Base-by-base conservation (phyloP, 768 basidiomycete species). In the Rhodotorula graminis region DNA sequence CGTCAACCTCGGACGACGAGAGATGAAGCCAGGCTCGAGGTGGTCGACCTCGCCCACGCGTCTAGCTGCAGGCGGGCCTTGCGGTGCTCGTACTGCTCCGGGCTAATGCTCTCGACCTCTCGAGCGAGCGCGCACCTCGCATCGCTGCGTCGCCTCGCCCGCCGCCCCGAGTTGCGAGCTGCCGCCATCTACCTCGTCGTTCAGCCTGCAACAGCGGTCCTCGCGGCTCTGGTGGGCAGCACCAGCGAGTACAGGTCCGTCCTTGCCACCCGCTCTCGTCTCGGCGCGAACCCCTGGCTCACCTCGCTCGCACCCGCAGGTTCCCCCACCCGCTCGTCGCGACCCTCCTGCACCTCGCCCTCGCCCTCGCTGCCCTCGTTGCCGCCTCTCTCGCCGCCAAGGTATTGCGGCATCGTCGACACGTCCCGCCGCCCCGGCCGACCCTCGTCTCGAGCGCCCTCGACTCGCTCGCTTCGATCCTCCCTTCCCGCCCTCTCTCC, bases 291-390 rank as follows among this genome's bases (percentile, higher is more conserved):
- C 25, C 44, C 14, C 44, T 8, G 42, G 21, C 49, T 50, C 7
- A 23, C 21, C 7, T 37, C 12, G 29, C 42, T 25, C 7, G 33
- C 31, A 0, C 15, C 2, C 19, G 27, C 67, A 68, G 68, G 23
- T 69, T 69, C 63, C 68, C 68, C 12, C 62, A 69, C 57, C 68
- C 68, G n/a, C 62, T 64, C 55, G 47, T 58, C 12, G 37, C 68
- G 29, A 69, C 68, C 1, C 40, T n/a, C 37, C n/a, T 69, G 3
- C 68, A 69, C 49, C 56, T 59, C 56, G 21, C 33, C 62, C n/a
- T 69, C 53, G 33, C 44, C 44, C 55, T 69, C 61, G 37, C 25
- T 1, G 29, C 44, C 46, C 27, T 55, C 5, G 23, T 56, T 11
- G 21, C 25, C n/a, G n/a, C 49, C 49, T 15, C 23, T 8, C 59